A percentile compares a stretch with the other conserved stretches of the same genome.
These are phyloP conservation scores for Aureobasidium subglaciale DNA, from an alignment of 2,329 filamentous ascomycete species.

Conservation along the genomic window DNA sequence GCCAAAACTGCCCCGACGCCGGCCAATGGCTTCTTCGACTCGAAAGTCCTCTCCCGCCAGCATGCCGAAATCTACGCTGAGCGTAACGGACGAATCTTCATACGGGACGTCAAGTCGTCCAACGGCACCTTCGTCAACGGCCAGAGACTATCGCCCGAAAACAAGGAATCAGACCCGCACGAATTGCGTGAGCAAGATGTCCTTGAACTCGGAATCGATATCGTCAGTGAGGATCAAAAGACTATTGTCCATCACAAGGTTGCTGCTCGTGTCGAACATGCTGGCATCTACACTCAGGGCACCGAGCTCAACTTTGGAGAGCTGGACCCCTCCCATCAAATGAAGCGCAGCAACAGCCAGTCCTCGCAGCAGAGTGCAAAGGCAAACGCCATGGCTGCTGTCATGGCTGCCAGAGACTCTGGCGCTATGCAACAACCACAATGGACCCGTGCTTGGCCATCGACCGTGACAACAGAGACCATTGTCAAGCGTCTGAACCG, in stretches of 20 bases:
- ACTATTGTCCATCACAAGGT: slow-evolving; percentile 98
- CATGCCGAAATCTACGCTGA: slow-evolving; percentile 95
- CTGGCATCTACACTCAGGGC: slow-evolving; percentile 69
- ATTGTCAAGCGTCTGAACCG: slow-evolving; percentile 80
- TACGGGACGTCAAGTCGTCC: slow-evolving; percentile 94
- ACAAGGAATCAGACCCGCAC: slow-evolving; percentile 91
- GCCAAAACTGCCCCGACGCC: slow-evolving; percentile 89
- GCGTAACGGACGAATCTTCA: slow-evolving; percentile 75
- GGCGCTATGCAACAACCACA: slow-evolving; percentile 53
- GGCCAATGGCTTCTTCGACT: slow-evolving; percentile 93
- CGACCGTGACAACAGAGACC: slow-evolving; percentile 86
- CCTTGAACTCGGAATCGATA: slow-evolving; percentile 92
- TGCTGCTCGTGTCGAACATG: slow-evolving; percentile 91
- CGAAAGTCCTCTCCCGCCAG: slow-evolving; percentile 91
- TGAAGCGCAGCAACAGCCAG: slow-evolving; percentile 52
- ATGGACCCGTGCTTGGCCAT: slow-evolving; percentile 74
- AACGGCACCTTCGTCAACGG: slow-evolving; percentile 98
- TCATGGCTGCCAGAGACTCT: slow-evolving; percentile 40
- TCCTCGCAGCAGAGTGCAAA: slow-evolving; percentile 23
- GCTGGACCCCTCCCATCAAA: slow-evolving; percentile 63
- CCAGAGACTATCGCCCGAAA: slow-evolving; percentile 81
- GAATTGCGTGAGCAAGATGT: slow-evolving; percentile 88
- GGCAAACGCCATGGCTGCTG: slow-evolving; percentile 16
- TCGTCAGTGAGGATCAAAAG: slow-evolving; percentile 97
- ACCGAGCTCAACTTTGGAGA: slow-evolving; percentile 88